These are phyloP conservation scores for Ricinus communis DNA, from an alignment of 345 rosid species.

Conservation along the genomic window DNA sequence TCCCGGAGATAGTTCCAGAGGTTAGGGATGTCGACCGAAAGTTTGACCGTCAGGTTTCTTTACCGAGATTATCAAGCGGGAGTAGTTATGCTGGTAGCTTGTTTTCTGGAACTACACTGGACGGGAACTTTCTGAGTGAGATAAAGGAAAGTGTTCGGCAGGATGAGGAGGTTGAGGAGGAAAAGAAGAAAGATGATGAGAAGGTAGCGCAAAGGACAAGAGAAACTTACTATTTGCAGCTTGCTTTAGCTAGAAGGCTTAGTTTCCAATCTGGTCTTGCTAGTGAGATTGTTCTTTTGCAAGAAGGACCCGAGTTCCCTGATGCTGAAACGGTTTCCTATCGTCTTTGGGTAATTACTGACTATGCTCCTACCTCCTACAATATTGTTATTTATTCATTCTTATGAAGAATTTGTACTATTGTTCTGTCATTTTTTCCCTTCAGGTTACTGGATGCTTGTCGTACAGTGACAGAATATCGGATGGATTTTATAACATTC, in stretches of 20 bases:
- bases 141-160: constrained; percentile 44
- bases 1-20: constrained; percentile 15
- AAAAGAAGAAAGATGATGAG: constrained; percentile 19
- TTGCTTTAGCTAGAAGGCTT: constrained; percentile 72
- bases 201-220: constrained; percentile 43
- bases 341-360: constrained; percentile 73
- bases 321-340: constrained; percentile 68
- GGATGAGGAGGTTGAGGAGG: constrained; percentile 32
- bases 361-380: background rate
- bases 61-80: constrained; percentile 77
- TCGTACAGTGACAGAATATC: constrained; percentile 81
- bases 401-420: background rate
- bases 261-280: constrained; percentile 59
- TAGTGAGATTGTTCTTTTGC: constrained; percentile 40
- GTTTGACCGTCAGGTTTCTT: constrained; percentile 65
- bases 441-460: constrained; percentile 85
- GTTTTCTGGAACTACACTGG: constrained; percentile 79
- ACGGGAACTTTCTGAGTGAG: constrained; percentile 55
- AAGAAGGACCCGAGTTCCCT: constrained; percentile 29
- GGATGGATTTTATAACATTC: constrained; percentile 87
- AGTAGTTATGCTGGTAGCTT: constrained; percentile 81
- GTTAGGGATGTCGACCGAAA: constrained; percentile 41
- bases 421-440: background rate
- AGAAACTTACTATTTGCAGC: constrained; percentile 73
- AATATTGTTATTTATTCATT: background rate